A percentile compares a stretch with the other conserved stretches of the same genome.
These are phyloP conservation scores for Aspergillus sp. DNA, from an alignment of 2,329 filamentous ascomycete species.

Conservation along the genomic window DNA sequence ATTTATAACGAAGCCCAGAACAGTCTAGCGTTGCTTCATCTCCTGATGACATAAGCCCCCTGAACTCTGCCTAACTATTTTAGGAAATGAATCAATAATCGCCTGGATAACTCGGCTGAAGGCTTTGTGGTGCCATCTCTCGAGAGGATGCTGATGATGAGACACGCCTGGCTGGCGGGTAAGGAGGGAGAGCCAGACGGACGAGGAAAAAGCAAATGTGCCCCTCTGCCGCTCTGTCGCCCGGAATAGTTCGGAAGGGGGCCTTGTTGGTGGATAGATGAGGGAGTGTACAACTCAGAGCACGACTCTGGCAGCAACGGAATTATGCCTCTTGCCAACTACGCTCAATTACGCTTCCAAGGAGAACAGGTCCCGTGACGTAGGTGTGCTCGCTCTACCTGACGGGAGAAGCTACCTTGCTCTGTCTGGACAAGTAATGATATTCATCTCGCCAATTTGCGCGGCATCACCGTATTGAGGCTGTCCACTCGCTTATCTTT, in stretches of 20 bases:
- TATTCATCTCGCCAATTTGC: not conserved
- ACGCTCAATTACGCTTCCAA: not conserved
- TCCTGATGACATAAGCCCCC: not conserved
- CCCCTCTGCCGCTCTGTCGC: constrained; percentile 1
- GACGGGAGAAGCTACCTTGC: not conserved
- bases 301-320: not conserved
- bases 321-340: not conserved
- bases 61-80: not conserved
- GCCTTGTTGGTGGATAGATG: not conserved
- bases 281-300: not conserved
- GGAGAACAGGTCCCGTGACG: not conserved
- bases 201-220: constrained; percentile 1
- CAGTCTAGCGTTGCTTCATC: not conserved
- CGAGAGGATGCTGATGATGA: not conserved
- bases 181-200: constrained; percentile 1
- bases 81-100: not conserved
- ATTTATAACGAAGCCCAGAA: not conserved
- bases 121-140: constrained; percentile 5
- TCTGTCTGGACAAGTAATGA: not conserved
- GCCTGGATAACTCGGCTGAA: constrained; percentile 3
- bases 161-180: not conserved
- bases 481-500: not conserved
- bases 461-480: not conserved
- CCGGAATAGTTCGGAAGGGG: constrained; percentile 3
- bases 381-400: not conserved